Base-by-base conservation (phyloP, 2,329 filamentous ascomycete genomes). In the Nigrospora oryzae region DNA sequence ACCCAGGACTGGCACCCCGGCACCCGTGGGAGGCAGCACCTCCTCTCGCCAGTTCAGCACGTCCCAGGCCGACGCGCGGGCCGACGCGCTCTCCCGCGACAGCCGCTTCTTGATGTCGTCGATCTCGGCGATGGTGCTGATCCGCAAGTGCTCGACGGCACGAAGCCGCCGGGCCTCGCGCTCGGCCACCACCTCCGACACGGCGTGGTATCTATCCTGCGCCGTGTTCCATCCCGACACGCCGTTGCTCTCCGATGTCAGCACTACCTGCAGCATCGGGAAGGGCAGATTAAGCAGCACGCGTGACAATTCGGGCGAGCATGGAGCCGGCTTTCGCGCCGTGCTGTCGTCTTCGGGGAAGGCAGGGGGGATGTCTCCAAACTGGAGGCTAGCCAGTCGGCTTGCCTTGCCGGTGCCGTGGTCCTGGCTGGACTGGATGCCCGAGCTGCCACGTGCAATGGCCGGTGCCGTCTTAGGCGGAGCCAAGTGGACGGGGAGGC, bases 241-340 rank as follows among this genome's bases (percentile, higher is more conserved):
- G 36, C 75, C 76, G 10, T 81, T 69, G 23, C 70, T 70, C 12
- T 68, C 70, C 42, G 79, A 79, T 53, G 85, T 82, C 32, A 89
- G 68, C 2, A 87, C 63, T 47, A 73, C 71, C 61, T 84, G 82
- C 19, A 90, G 68, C 28, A 83, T 67, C 13, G 74, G 67, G 52
- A 85, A 86, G 0, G 86, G 86, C 6, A 89, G 65, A 36, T 86
- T 86, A 43, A 88, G 65, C 2, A 90, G 67, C 17, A 87, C 67
- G 28, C 76, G 80, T 0, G 86, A 89, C 5, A 89, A 64, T 0
- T 74, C 62, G 0, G 69, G 68, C 19, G 73, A 70, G 30, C 70
- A 63, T 19, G 58, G 55, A 39, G 59, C 57, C 16, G 60, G 55
- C 32, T 61, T 58, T 17, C 56, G 54, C 13, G 53, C 52, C 11